Evolutionary conservation across 805 yeast species (phyloP).

Genomic region (Danielozyma ontarioensis): DNA sequence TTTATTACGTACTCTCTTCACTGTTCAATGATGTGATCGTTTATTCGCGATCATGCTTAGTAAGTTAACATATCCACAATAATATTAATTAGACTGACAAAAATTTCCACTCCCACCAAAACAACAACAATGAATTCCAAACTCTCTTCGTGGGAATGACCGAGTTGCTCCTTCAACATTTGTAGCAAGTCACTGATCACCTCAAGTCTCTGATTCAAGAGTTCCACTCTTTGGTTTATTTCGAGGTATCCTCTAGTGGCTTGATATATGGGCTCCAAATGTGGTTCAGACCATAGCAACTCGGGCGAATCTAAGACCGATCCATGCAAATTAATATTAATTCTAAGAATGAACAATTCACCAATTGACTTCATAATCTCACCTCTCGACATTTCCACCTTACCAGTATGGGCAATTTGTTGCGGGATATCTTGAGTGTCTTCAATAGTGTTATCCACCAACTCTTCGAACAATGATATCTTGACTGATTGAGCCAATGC

Average conservation of each 20-base stretch:
- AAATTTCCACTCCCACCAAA: conserved; percentile 85
- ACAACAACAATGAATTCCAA: conserved; percentile 87
- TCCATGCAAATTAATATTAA: conserved; percentile 78
- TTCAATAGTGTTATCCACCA: conserved; percentile 94
- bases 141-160: conserved; percentile 89
- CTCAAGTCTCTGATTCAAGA: conserved; percentile 86
- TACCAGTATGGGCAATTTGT: conserved; percentile 91
- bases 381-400: conserved; percentile 88
- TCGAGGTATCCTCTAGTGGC: conserved; percentile 95
- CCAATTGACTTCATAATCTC: conserved; percentile 98
- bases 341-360: conserved; percentile 82
- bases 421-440: conserved; percentile 97
- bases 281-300: conserved; percentile 99
- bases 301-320: conserved; percentile 95
- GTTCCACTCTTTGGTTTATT: conserved; percentile 87
- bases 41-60: too few species aligned
- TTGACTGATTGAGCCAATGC: conserved; percentile 95
- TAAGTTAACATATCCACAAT: conserved; percentile 49
- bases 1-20: too few species aligned
- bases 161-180: conserved; percentile 95
- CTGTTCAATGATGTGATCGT: too few species aligned
- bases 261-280: conserved; percentile 93
- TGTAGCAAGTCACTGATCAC: conserved; percentile 90
- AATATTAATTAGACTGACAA: conserved; percentile 82
- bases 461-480: conserved; percentile 90